These are phyloP conservation scores for Tylopilus orsonianus DNA, from an alignment of 1,284 basidiomycete species.

Conservation along the genomic window DNA sequence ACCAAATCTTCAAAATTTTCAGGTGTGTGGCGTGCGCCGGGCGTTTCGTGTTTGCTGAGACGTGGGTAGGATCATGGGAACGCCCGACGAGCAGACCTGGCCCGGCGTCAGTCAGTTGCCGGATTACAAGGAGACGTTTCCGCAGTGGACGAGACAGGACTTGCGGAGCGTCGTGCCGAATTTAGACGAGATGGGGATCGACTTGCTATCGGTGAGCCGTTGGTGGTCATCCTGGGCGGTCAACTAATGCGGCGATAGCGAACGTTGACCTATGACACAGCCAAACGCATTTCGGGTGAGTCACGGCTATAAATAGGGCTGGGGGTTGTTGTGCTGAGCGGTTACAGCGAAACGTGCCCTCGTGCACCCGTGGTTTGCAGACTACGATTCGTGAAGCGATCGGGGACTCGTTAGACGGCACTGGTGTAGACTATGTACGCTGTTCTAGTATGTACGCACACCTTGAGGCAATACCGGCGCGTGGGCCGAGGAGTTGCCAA, in stretches of 20 bases:
- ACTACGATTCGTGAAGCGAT: constrained; percentile 44
- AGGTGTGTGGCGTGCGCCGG: constrained; percentile 49
- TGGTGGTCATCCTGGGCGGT: background rate
- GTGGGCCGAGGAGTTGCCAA: constrained; percentile 24
- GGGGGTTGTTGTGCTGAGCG: constrained; percentile 12
- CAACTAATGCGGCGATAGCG: constrained; percentile 42
- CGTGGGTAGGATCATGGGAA: constrained; percentile 78
- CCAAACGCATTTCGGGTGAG: constrained; percentile 89
- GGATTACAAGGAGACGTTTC: constrained; percentile 97
- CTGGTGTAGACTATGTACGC: constrained; percentile 23
- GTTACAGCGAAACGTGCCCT: constrained; percentile 80
- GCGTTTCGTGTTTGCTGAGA: constrained; percentile 7
- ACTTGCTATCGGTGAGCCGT: constrained; percentile 67
- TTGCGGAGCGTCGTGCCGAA: constrained; percentile 65
- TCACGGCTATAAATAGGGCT: constrained; percentile 4
- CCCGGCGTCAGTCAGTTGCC: constrained; percentile 88
- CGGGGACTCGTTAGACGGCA: background rate
- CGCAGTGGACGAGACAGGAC: constrained; percentile 84
- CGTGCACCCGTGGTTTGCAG: constrained; percentile 77
- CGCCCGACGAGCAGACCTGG: constrained; percentile 92
- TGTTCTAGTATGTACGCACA: constrained; percentile 25
- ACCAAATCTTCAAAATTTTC: constrained; percentile 99
- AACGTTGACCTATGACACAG: constrained; percentile 90
- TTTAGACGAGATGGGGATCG: constrained; percentile 72
- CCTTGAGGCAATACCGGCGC: constrained; percentile 2